Base-by-base conservation (phyloP, 345 rosid genomes). In the Salix koriyanagi region DNA sequence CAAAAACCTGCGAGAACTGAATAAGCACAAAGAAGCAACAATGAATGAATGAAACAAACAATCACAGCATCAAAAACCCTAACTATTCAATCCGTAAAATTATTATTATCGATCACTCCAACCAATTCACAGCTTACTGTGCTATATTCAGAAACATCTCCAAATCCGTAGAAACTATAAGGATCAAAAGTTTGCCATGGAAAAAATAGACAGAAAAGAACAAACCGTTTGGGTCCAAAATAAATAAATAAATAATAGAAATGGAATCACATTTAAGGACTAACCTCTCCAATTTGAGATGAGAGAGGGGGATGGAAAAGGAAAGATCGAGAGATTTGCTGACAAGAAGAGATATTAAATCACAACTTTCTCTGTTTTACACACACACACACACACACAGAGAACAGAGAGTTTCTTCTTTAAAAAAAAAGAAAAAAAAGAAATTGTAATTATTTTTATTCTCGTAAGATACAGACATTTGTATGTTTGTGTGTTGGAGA, bases 341-440 rank as follows among this genome's bases (percentile, higher is more conserved):
- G 77, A 52, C 81, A 76, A 83, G 69, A 76, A 86, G 75, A 72
- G 83, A 79, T 82, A 85, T 86, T 86, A 73, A 87, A 87, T 84
- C 89, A 83, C 80, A 90, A 86, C 77, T 86, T 83, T 84, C 80
- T 81, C 85, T 77, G 1, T 25, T 62, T 18, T 26, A 2, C 9
- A 25, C 54, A 18, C 73, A 56, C 5, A n/a, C n/a, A 56, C 23
- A 3, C 28, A 56, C 5, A 56, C 3, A 28, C 30, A 41, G 0
- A 10, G 12, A 2, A 32, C 3, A 12, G 13, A 41, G 11, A 32
- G 44, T 9, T 41, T 41, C 44, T 41, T 41, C 44, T 41, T 41
- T 34, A 34, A 34, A 34, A 34, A 34, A 34, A 0, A 34, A 4
- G 6, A 36, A 0, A 41, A 11, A 41, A 41, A 41, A 41, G 12